These are phyloP conservation scores for Penicillium sclerotiorum DNA, from an alignment of 2,329 filamentous ascomycete species.

Conservation along the genomic window DNA sequence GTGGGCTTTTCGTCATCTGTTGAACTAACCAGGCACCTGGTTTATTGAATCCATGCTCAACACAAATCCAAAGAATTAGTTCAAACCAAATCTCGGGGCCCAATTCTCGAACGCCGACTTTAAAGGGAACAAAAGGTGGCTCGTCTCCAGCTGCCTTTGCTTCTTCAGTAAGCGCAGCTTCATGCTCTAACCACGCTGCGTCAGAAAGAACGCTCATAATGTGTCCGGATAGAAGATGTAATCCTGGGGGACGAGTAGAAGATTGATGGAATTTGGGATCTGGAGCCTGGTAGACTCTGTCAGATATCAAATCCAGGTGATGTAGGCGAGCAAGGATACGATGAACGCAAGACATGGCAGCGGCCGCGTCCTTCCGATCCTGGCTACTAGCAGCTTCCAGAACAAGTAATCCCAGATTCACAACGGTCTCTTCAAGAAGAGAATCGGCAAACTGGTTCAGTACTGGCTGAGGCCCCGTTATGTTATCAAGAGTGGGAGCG, in stretches of 20 bases:
- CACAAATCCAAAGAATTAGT: conserved; percentile 54
- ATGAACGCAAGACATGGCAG: conserved; percentile 49
- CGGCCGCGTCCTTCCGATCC: conserved; percentile 35
- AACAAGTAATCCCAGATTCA: conserved; percentile 43
- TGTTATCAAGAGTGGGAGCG: conserved; percentile 18
- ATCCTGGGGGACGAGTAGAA: conserved; percentile 44
- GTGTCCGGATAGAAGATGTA: conserved; percentile 47
- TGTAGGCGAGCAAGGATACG: conserved; percentile 50
- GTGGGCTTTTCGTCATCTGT: conserved; percentile 31
- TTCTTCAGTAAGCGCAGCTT: conserved; percentile 40
- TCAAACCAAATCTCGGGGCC: conserved; percentile 54
- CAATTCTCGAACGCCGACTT: conserved; percentile 46
- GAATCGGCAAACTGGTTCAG: conserved; percentile 24
- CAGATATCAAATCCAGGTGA: conserved; percentile 46
- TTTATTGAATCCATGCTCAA: conserved; percentile 48
- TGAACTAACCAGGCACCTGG: conserved; percentile 46
- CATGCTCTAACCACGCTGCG: conserved; percentile 47
- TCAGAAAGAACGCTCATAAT: conserved; percentile 53
- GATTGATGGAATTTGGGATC: conserved; percentile 30
- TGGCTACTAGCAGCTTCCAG: conserved; percentile 43
- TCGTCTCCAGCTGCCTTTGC: conserved; percentile 41
- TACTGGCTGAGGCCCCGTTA: conserved; percentile 28
- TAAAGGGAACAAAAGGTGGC: conserved; percentile 42
- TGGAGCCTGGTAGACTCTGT: conserved; percentile 46
- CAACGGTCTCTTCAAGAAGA: conserved; percentile 43